These are phyloP conservation scores for Dianthus caryophyllus DNA, from an alignment of 148 eudicot genomes.

Conservation along the genomic window DNA sequence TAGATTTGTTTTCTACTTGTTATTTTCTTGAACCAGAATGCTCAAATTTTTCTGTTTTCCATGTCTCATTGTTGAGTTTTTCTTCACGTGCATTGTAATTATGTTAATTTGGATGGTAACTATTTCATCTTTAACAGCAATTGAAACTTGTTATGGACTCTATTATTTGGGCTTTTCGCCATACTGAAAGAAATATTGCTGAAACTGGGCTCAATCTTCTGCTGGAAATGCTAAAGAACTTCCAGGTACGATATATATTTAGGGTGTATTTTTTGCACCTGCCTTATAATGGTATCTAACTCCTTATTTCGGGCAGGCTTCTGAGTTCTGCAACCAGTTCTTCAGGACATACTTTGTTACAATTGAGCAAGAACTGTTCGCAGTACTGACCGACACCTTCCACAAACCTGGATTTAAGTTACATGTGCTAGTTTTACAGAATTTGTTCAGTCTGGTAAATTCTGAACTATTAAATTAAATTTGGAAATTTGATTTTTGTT, in stretches of 20 bases:
- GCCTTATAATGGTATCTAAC: constrained; percentile 11
- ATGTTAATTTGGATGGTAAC: background rate
- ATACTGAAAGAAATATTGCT: constrained; percentile 95
- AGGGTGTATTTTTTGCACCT: background rate
- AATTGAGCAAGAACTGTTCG: constrained; percentile 97
- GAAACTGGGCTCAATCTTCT: constrained; percentile 95
- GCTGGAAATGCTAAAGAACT: constrained; percentile 89
- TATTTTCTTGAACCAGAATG: background rate
- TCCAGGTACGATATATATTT: constrained; percentile 61
- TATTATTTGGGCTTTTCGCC: constrained; percentile 98
- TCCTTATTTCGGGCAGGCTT: constrained; percentile 41
- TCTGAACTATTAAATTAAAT: background rate
- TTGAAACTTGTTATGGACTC: constrained; percentile 98
- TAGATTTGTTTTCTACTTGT: background rate
- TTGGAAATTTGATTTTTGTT: background rate
- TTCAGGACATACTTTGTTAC: constrained; percentile 71
- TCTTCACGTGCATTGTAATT: background rate
- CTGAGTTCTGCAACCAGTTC: constrained; percentile 86
- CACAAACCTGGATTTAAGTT: constrained; percentile 98
- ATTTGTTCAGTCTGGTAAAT: constrained; percentile 71
- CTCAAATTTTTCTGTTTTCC: background rate
- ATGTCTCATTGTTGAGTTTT: background rate
- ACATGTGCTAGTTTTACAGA: constrained; percentile 88
- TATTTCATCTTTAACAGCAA: constrained; percentile 47
- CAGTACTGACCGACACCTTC: constrained; percentile 92